These are phyloP conservation scores for Euphorbia tirucalli DNA, from an alignment of 345 rosid genomes.

Conservation along the genomic window DNA sequence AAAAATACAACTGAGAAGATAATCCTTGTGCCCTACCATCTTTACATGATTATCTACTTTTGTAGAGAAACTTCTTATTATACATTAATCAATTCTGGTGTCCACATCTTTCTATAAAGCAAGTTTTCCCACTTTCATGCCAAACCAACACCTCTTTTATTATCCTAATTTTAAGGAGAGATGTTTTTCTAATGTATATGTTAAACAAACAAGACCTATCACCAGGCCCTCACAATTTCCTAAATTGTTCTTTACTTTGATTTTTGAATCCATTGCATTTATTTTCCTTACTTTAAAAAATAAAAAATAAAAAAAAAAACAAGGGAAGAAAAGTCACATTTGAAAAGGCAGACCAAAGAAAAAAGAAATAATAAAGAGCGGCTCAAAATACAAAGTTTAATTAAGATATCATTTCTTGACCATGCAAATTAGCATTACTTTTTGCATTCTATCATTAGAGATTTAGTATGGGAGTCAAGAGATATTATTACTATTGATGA, in stretches of 20 bases:
- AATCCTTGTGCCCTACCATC: slow-evolving; percentile 50
- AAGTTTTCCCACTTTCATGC: slow-evolving; percentile 17
- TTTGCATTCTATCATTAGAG: slow-evolving; percentile 29
- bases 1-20: slow-evolving; percentile 38
- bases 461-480: slow-evolving; percentile 19
- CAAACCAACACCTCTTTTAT: neutral
- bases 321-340: neutral
- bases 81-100: slow-evolving; percentile 38
- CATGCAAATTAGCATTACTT: slow-evolving; percentile 13
- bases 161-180: neutral
- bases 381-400: slow-evolving; percentile 7
- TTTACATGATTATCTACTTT: slow-evolving; percentile 39
- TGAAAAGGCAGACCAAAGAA: slow-evolving; percentile 10
- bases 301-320: neutral
- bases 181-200: neutral
- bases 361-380: neutral
- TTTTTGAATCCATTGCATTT: too few relatives aligned
- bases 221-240: too few relatives aligned
- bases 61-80: slow-evolving; percentile 42
- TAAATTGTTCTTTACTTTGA: too few relatives aligned
- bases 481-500: neutral
- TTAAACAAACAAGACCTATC: too few relatives aligned
- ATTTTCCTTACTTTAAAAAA: too few relatives aligned
- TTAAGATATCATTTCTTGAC: slow-evolving; percentile 18
- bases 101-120: slow-evolving; percentile 42